A percentile compares a stretch with the other conserved stretches of the same genome.
Conservation (phyloP, 2,329 filamentous ascomycete genomes). For the Cladosporium sp. region DNA sequence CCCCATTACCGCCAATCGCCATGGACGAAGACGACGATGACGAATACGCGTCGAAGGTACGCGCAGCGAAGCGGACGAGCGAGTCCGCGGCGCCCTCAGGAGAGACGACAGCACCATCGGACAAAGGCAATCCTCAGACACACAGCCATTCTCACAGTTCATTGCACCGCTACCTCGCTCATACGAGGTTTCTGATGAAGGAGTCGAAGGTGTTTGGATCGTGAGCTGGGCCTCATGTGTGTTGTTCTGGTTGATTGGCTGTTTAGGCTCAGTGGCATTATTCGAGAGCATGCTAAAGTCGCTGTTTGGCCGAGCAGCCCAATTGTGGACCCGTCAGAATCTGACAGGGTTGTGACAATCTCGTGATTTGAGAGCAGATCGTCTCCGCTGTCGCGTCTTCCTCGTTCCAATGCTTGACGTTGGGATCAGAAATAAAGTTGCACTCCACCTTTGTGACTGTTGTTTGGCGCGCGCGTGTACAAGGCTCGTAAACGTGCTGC, state of each 20-base stretch:
- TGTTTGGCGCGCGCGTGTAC: not conserved
- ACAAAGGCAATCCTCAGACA: conserved; percentile 56
- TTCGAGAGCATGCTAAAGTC: too few relatives aligned
- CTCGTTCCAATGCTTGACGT: conserved; percentile 32
- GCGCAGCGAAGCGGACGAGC: conserved; percentile 20
- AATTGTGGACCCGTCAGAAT: conserved; percentile 3
- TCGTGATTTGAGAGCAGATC: conserved; percentile 49
- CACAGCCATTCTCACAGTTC: conserved; percentile 77
- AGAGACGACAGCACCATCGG: conserved; percentile 2
- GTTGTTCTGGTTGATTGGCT: conserved; percentile 41
- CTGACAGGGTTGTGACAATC: conserved; percentile 41
- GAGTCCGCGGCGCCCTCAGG: conserved; percentile 9
- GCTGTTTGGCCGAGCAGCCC: conserved; percentile 7
- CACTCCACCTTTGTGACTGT: conserved; percentile 28
- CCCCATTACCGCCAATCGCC: conserved; percentile 28
- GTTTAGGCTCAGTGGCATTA: conserved; percentile 61
- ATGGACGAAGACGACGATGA: conserved; percentile 45
- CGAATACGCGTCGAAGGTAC: conserved; percentile 37
- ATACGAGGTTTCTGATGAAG: conserved; percentile 82
- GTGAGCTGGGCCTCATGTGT: conserved; percentile 54
- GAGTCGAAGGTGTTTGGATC: conserved; percentile 85
- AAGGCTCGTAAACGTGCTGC: not conserved
- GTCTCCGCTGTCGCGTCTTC: conserved; percentile 45
- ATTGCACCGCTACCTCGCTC: conserved; percentile 66
- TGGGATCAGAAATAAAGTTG: conserved; percentile 33